Evolutionary conservation across 768 basidiomycete species (phyloP), one percentile per base, ranked within the genome.

Genomic region (Boletus pseudo-olivaceus): DNA sequence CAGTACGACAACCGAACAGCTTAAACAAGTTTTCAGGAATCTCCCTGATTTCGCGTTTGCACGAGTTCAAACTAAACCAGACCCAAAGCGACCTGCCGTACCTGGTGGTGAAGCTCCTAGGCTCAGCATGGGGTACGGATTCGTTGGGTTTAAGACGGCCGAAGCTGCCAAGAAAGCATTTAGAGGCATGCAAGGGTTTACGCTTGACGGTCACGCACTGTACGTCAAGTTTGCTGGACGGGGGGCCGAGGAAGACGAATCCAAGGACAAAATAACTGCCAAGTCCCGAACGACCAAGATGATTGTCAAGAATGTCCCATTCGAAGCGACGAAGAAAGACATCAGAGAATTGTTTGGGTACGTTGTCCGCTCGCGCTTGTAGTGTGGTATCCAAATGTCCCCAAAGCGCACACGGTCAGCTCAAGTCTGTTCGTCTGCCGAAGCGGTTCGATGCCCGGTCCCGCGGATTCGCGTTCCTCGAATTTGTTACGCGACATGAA

Each of bases 271-370:
- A 26, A 73, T 62, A 15, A 60, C 59, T 9, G 70, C 74, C 30
- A 85, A 82, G 73, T 82, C 79, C 47, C 79, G 79, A 54, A 88
- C 89, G 57, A 90, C 93, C 59, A 98, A 98, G 83, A 86, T 98
- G 80, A 84, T 98, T 47, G 93, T 98, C 61, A 98, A 98, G 83
- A 99, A 99, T 64, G 81, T 98, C 50, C 94, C 97, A 38, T 99
- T 99, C 75, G 97, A 99, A 71, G 92, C 88, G 42, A 88, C 88
- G 40, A 92, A 89, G 77, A 93, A 90, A 74, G 97, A 99, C 61
- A 79, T 99, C 26, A 78, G 89, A 51, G 88, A 90, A 57, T 71
- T 98, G 34, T 97, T 98, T 70, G 81, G 88, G 93, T 95, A 59
- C 52, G 87, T 79, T 4, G 34, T n/a, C 20, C 19, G 50, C 20